A percentile compares a stretch with the other conserved stretches of the same genome.
Evolutionary conservation across 2,329 filamentous ascomycete species (phyloP).

Genomic region (Fusarium brevicatenulatum): DNA sequence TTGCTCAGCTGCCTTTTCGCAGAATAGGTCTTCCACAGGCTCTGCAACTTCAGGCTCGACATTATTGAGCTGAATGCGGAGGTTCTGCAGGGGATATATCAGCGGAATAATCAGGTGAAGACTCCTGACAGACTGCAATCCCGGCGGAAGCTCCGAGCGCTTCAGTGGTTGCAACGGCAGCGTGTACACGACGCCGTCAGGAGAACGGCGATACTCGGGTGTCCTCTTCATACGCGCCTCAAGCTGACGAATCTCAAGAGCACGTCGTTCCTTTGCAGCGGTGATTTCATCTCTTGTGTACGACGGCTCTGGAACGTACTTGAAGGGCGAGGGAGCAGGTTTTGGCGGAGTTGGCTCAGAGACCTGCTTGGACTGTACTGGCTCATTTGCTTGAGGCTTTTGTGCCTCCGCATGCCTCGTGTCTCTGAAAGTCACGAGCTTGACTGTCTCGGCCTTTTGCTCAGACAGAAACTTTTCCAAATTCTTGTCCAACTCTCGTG

Average conservation of each 20-base stretch:
- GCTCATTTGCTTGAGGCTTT: conserved; percentile 4
- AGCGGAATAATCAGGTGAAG: conserved; percentile 75
- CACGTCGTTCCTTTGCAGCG: conserved; percentile 70
- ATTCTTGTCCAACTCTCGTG: conserved; percentile 77
- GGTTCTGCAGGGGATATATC: conserved; percentile 76
- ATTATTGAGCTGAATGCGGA: conserved; percentile 73
- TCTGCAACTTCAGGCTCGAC: conserved; percentile 69
- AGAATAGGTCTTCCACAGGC: conserved; percentile 72
- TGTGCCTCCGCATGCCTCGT: conserved; percentile 56
- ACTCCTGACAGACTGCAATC: conserved; percentile 70
- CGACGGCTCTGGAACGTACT: conserved; percentile 57
- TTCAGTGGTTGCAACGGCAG: conserved; percentile 75
- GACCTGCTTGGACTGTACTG: conserved; percentile 14
- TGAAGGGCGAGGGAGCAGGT: conserved; percentile 26
- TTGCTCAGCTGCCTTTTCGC: conserved; percentile 65
- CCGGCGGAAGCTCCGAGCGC: conserved; percentile 66
- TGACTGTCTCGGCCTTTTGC: conserved; percentile 77
- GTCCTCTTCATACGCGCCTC: conserved; percentile 78
- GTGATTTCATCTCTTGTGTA: conserved; percentile 69
- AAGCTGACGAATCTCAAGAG: conserved; percentile 75
- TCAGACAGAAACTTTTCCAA: conserved; percentile 76
- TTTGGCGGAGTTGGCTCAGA: conserved; percentile 23
- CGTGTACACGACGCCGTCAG: conserved; percentile 76
- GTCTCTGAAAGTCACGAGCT: conserved; percentile 71
- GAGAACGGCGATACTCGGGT: conserved; percentile 72